These are phyloP conservation scores for Tylopilus orsonianus DNA, from an alignment of 1,284 basidiomycete genomes.

Conservation along the genomic window DNA sequence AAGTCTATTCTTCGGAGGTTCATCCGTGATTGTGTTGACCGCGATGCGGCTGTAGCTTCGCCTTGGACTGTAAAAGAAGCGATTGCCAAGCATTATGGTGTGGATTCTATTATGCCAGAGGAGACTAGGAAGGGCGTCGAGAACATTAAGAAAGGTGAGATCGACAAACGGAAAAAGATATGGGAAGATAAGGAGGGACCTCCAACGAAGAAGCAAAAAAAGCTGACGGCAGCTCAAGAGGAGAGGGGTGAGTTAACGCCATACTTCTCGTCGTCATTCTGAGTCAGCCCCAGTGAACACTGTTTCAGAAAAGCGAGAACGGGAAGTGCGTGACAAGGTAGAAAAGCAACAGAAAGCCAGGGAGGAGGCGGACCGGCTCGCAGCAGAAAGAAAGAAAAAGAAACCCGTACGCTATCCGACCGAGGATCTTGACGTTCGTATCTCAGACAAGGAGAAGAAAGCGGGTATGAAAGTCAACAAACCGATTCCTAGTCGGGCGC, in stretches of 20 bases:
- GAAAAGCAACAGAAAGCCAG: slow-evolving; percentile 65
- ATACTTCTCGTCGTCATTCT: slow-evolving; percentile 9
- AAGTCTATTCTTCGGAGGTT: slow-evolving; percentile 96
- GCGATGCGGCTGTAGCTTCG: slow-evolving; percentile 87
- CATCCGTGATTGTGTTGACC: slow-evolving; percentile 90
- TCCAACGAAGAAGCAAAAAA: slow-evolving; percentile 78
- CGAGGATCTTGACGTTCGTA: slow-evolving; percentile 78
- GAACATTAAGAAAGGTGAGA: slow-evolving; percentile 80
- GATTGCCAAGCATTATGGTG: slow-evolving; percentile 81
- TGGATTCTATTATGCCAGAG: slow-evolving; percentile 83
- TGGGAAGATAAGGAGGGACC: slow-evolving; percentile 84
- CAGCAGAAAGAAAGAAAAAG: slow-evolving; percentile 82
- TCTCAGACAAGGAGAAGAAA: slow-evolving; percentile 77
- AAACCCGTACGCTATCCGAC: slow-evolving; percentile 86
- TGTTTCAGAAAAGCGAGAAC: slow-evolving; percentile 59
- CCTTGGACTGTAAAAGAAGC: slow-evolving; percentile 92
- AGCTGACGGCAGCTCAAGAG: slow-evolving; percentile 66
- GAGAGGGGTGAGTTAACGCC: slow-evolving; percentile 56
- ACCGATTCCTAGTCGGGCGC: slow-evolving; percentile 63
- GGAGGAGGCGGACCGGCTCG: slow-evolving; percentile 68
- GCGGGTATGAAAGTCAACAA: slow-evolving; percentile 67
- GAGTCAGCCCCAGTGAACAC: slow-evolving; percentile 35
- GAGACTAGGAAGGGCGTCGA: slow-evolving; percentile 79
- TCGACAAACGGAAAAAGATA: slow-evolving; percentile 85
- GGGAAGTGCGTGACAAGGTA: slow-evolving; percentile 65